phyloP scores from a whole-genome alignment of 2,329 filamentous ascomycete genomes.

The Penicillium decumbens region DNA sequence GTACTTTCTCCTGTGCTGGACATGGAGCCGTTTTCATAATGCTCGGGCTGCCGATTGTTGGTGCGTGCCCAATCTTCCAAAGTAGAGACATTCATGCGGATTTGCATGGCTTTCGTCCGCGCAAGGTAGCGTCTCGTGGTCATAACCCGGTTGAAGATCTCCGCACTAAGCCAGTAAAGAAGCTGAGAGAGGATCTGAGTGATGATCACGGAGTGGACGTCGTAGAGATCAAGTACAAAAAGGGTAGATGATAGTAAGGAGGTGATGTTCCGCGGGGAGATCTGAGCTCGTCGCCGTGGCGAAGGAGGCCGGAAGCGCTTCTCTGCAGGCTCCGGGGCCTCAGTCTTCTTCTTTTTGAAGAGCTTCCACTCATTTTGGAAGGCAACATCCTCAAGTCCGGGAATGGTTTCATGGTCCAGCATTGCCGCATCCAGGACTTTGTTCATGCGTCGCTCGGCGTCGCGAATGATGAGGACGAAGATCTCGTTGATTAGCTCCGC shows the following conservation, averaged over 20 bases:
- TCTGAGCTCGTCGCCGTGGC: conserved; percentile 85
- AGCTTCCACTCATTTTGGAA: conserved; percentile 99
- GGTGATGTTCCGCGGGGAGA: conserved; percentile 89
- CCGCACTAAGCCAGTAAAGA: conserved; percentile 91
- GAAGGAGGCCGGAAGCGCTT: conserved; percentile 90
- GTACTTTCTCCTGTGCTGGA: conserved; percentile 80
- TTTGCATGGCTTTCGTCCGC: conserved; percentile 98
- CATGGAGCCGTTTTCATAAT: conserved; percentile 89
- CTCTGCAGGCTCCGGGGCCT: conserved; percentile 76
- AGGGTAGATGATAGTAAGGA: conserved; percentile 91
- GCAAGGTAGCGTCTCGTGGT: conserved; percentile 91
- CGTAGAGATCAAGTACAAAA: conserved; percentile 97
- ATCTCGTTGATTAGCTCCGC: conserved; percentile 96
- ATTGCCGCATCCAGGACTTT: conserved; percentile 91
- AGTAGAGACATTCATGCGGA: conserved; percentile 95
- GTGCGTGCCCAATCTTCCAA: conserved; percentile 92
- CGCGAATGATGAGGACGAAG: conserved; percentile 93
- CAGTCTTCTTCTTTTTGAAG: conserved; percentile 87
- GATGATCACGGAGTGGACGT: conserved; percentile 94
- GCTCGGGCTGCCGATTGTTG: conserved; percentile 91
- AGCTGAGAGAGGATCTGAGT: conserved; percentile 88
- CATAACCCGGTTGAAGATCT: conserved; percentile 98
- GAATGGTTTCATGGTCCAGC: conserved; percentile 96
- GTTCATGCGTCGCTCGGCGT: conserved; percentile 92
- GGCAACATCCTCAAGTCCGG: conserved; percentile 90